These are phyloP conservation scores for Mucor sp. DNA, from an alignment of 371 early-diverging fungal genomes.

Conservation along the genomic window DNA sequence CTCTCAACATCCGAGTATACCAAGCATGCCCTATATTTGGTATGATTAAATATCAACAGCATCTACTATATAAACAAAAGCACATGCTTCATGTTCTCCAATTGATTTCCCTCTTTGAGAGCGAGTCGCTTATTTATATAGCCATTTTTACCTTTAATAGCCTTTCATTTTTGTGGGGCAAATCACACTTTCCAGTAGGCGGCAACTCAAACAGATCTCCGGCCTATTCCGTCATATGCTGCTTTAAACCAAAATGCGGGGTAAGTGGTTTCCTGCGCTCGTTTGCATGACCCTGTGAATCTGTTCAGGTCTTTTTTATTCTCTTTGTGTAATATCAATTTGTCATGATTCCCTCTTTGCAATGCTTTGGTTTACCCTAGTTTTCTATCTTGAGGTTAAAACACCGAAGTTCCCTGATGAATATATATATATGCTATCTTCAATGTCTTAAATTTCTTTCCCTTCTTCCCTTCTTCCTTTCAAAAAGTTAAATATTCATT, in stretches of 20 bases:
- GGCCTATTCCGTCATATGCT: constrained; percentile 16
- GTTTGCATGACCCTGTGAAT: constrained; percentile 14
- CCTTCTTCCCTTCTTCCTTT: constrained; percentile 3
- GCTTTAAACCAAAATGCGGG: constrained; percentile 14
- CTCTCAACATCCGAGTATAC: neutral
- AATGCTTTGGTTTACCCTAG: constrained; percentile 3
- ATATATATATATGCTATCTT: constrained; percentile 1
- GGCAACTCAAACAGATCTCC: constrained; percentile 12
- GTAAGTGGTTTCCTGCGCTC: neutral
- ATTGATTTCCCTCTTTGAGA: neutral
- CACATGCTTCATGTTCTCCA: neutral
- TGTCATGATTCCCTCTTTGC: constrained; percentile 12
- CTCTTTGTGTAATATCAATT: constrained; percentile 12
- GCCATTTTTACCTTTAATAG: constrained; percentile 3
- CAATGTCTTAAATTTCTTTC: neutral
- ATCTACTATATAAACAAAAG: neutral
- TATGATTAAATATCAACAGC: neutral
- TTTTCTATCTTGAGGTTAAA: neutral
- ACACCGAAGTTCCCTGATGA: neutral
- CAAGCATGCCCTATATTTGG: neutral
- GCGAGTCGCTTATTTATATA: constrained; percentile 14
- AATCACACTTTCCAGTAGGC: neutral
- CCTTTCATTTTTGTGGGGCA: constrained; percentile 1
- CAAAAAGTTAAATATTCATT: neutral
- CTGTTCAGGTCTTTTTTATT: neutral